These are phyloP conservation scores for Coemansia sp. DNA, from an alignment of 192 early-diverging fungal genomes.

Conservation along the genomic window DNA sequence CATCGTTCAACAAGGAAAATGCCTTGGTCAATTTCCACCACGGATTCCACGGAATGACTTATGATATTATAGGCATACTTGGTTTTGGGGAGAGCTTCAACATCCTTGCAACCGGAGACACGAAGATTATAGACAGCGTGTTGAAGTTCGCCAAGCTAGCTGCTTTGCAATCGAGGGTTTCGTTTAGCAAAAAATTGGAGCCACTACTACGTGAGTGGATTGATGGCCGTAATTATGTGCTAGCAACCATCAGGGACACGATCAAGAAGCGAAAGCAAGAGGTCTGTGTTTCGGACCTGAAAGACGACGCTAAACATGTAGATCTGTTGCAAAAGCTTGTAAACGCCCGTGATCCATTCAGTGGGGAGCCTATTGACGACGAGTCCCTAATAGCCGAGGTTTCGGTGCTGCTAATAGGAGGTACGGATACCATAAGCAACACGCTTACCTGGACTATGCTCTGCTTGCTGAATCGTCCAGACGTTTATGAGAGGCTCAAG, in stretches of 20 bases:
- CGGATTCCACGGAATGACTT: background rate
- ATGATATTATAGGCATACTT: constrained; percentile 46
- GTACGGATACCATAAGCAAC: constrained; percentile 55
- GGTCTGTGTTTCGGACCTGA: too few species aligned
- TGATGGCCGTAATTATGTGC: constrained; percentile 6
- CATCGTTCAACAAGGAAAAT: background rate
- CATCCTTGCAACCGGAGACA: constrained; percentile 12
- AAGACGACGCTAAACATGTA: background rate
- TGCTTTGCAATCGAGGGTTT: constrained; percentile 3
- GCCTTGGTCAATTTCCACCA: background rate
- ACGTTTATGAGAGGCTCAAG: constrained; percentile 16
- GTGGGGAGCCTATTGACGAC: constrained; percentile 20
- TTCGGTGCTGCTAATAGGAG: constrained; percentile 9
- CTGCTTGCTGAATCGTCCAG: background rate
- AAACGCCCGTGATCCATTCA: constrained; percentile 39
- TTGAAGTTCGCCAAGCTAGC: constrained; percentile 10
- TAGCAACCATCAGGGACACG: constrained; percentile 2
- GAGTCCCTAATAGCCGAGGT: constrained; percentile 19
- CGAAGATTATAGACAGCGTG: constrained; percentile 17
- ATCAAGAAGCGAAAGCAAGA: background rate
- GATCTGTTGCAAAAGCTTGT: constrained; percentile 51
- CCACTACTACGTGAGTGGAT: constrained; percentile 12
- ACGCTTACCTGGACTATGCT: constrained; percentile 40
- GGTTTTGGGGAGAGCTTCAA: constrained; percentile 41
- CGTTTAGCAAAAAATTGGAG: constrained; percentile 2